Evolutionary conservation across 257 asterid genomes (phyloP).

Genomic region (Ophiorrhiza pumila): DNA sequence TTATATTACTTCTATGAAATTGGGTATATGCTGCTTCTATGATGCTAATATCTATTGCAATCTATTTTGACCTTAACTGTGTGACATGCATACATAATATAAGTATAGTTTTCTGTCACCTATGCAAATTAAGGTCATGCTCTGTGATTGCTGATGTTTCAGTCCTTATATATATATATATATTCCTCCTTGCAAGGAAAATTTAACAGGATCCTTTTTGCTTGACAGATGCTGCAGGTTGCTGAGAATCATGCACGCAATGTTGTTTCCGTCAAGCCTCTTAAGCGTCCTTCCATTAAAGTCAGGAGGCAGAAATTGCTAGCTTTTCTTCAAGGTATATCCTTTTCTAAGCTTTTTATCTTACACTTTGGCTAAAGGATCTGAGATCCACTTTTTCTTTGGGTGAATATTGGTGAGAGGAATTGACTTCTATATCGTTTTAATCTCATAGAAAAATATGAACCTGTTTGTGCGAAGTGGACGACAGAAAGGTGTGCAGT

Average conservation of each 20-base stretch:
- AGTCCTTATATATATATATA: no score
- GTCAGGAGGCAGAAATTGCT: slow-evolving; percentile 86
- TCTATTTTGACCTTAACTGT: neutral
- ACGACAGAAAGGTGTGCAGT: slow-evolving; percentile 99
- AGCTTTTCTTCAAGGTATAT: slow-evolving; percentile 74
- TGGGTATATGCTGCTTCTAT: neutral
- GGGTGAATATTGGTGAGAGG: slow-evolving; percentile 6
- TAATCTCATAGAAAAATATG: slow-evolving; percentile 65
- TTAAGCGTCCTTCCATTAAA: slow-evolving; percentile 81
- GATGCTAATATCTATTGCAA: neutral
- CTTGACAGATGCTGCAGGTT: slow-evolving; percentile 80
- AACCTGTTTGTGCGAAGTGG: slow-evolving; percentile 92
- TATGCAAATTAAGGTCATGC: slow-evolving; percentile 3
- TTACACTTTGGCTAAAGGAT: neutral
- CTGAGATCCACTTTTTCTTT: slow-evolving; percentile 10
- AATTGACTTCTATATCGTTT: slow-evolving; percentile 24
- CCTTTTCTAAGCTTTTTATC: slow-evolving; percentile 16
- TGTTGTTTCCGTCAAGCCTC: slow-evolving; percentile 64
- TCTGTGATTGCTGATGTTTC: neutral
- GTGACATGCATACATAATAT: neutral
- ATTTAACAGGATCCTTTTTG: slow-evolving; percentile 13
- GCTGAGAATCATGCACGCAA: slow-evolving; percentile 77
- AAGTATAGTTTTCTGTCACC: neutral
- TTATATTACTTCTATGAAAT: neutral
- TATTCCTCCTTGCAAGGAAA: neutral